Conservation (phyloP, 352 stramenopile species). For the Globisporangium spinosum region DNA sequence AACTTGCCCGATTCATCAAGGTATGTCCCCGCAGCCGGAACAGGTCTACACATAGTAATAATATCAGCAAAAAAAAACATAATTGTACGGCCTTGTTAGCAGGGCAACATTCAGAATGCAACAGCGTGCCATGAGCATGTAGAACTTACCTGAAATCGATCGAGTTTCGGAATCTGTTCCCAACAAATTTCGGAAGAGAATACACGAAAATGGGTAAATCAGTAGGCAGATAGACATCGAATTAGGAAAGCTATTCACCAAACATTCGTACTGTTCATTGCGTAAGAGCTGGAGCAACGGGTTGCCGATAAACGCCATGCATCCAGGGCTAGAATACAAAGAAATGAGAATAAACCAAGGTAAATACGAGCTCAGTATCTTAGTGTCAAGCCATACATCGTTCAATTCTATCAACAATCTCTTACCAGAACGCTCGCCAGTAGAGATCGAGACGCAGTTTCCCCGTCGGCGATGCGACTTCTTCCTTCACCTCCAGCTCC, state of each 20-base stretch:
- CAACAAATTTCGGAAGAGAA: neutral
- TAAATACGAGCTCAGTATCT: constrained; percentile 3
- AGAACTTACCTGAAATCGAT: constrained; percentile 47
- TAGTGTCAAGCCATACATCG: neutral
- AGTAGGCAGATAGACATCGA: neutral
- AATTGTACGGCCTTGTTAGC: neutral
- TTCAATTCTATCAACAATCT: neutral
- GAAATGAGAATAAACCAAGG: neutral
- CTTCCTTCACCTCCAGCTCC: constrained; percentile 35
- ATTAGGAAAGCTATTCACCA: neutral
- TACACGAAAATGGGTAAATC: neutral
- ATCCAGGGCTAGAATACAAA: constrained; percentile 42
- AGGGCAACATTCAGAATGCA: neutral
- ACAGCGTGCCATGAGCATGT: neutral
- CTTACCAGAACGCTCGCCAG: constrained; percentile 80
- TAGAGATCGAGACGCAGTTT: constrained; percentile 73
- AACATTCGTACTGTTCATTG: constrained; percentile 44
- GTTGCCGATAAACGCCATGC: constrained; percentile 68
- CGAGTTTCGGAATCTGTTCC: constrained; percentile 60
- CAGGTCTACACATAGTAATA: constrained; percentile 24
- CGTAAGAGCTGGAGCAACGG: constrained; percentile 58
- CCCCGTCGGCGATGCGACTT: constrained; percentile 21
- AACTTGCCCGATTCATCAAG: constrained; percentile 57
- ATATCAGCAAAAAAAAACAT: neutral
- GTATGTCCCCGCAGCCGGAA: constrained; percentile 64